Percentiles rank a stretch among this genome's conserved stretches.
These are phyloP conservation scores for Rhizopus microsporus DNA, from an alignment of 371 early-diverging fungal species.

Conservation along the genomic window DNA sequence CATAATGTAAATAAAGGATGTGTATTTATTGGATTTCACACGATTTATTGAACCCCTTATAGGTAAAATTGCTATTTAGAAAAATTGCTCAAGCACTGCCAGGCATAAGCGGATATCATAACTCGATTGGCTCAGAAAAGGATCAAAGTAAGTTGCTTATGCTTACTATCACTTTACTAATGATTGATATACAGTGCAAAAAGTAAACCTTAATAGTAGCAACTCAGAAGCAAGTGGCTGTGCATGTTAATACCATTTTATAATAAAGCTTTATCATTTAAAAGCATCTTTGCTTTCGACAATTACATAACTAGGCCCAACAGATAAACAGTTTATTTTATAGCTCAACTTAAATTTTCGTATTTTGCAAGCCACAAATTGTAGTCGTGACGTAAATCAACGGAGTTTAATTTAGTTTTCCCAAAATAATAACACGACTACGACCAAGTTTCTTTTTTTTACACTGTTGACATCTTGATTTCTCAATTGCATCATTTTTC, in stretches of 20 bases:
- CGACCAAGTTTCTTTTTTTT: neutral
- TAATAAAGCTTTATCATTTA: too few relatives aligned
- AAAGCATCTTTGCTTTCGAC: too few relatives aligned
- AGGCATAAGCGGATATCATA: constrained; percentile 67
- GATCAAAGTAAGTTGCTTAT: constrained; percentile 36
- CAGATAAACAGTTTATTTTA: too few relatives aligned
- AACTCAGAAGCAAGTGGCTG: constrained; percentile 34
- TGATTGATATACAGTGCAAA: constrained; percentile 31
- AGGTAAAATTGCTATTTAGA: constrained; percentile 89
- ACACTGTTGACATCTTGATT: neutral
- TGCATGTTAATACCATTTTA: constrained; percentile 28
- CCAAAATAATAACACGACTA: neutral
- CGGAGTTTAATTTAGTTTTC: neutral
- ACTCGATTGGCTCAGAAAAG: constrained; percentile 32
- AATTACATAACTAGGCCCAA: too few relatives aligned
- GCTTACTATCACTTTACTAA: neutral
- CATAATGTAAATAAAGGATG: constrained; percentile 68
- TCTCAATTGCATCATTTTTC: too few relatives aligned
- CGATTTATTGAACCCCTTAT: neutral
- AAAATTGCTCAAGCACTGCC: constrained; percentile 96
- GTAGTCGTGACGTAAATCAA: neutral
- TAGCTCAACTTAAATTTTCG: too few relatives aligned
- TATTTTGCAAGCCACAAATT: neutral
- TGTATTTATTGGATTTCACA: neutral
- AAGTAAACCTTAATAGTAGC: constrained; percentile 33